phyloP scores from a whole-genome alignment of 768 basidiomycete species.

The Mycena alexandri region DNA sequence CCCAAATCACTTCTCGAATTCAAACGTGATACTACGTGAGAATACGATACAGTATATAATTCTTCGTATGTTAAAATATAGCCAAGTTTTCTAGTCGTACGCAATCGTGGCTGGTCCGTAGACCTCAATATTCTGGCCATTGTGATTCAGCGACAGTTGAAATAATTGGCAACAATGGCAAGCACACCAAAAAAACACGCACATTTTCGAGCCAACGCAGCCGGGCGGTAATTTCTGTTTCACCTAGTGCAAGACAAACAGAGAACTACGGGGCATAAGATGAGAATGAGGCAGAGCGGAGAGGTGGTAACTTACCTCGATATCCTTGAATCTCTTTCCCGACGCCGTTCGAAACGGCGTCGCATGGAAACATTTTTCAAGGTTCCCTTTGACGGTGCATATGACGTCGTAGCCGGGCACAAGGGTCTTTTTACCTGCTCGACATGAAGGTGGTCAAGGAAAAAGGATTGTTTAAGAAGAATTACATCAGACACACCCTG shows the following conservation, averaged over 20 bases:
- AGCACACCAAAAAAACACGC: not conserved
- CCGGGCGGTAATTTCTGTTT: slow-evolving; percentile 39
- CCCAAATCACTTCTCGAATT: too few species aligned
- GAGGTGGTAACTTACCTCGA: not conserved
- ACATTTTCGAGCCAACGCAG: slow-evolving; percentile 39
- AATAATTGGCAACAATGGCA: too few species aligned
- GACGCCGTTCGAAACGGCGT: not conserved
- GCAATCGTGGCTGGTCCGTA: slow-evolving; percentile 40
- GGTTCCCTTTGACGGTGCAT: slow-evolving; percentile 31
- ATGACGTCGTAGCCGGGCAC: slow-evolving; percentile 36
- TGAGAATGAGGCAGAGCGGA: not conserved
- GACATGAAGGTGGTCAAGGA: too few species aligned
- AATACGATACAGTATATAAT: not conserved
- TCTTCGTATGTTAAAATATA: too few species aligned
- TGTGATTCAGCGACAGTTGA: not conserved
- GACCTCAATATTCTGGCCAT: slow-evolving; percentile 16
- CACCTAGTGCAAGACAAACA: slow-evolving; percentile 37
- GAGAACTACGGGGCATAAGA: slow-evolving; percentile 23
- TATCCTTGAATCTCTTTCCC: slow-evolving; percentile 5
- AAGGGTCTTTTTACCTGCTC: slow-evolving; percentile 19
- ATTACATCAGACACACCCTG: too few species aligned
- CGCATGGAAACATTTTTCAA: slow-evolving; percentile 20
- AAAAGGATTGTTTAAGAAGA: too few species aligned
- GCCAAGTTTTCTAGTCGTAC: slow-evolving; percentile 29
- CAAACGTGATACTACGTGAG: not conserved